Percentiles rank a stretch among this genome's conserved stretches.
These are phyloP conservation scores for Sordaria brevicollis DNA, from an alignment of 495 filamentous ascomycete genomes.

Conservation along the genomic window DNA sequence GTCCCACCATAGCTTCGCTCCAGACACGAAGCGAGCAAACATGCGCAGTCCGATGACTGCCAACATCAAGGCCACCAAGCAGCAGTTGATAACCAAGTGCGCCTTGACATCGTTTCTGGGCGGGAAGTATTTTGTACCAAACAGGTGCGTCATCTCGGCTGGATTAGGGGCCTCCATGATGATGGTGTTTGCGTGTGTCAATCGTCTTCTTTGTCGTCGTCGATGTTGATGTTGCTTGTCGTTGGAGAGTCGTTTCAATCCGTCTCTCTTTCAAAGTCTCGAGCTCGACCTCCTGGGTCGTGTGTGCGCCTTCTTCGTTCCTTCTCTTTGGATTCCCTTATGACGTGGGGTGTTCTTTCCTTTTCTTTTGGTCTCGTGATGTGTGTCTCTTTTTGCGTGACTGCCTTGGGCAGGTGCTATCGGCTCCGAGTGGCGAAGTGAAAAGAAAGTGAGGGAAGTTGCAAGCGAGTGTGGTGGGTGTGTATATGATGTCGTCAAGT, in stretches of 20 bases:
- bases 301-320: neutral
- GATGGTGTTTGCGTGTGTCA: neutral
- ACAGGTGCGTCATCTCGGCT: neutral
- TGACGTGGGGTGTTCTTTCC: neutral
- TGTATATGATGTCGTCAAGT: neutral
- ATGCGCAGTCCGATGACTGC: conserved; percentile 9
- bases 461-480: neutral
- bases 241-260: neutral
- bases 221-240: no score
- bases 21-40: conserved; percentile 6
- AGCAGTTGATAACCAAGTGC: conserved; percentile 15
- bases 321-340: neutral
- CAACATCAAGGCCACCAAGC: conserved; percentile 6
- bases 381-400: neutral
- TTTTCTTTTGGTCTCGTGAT: neutral
- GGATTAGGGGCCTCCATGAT: neutral
- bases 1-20: conserved; percentile 21
- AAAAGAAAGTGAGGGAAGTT: neutral
- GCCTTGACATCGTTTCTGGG: conserved; percentile 2
- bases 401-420: neutral
- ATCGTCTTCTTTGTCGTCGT: neutral
- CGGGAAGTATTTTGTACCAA: neutral
- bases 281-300: neutral
- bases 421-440: neutral
- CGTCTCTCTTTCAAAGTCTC: neutral